Evolutionary conservation across 192 early-diverging fungal species (phyloP).

Genomic region (Phycomyces nitens): DNA sequence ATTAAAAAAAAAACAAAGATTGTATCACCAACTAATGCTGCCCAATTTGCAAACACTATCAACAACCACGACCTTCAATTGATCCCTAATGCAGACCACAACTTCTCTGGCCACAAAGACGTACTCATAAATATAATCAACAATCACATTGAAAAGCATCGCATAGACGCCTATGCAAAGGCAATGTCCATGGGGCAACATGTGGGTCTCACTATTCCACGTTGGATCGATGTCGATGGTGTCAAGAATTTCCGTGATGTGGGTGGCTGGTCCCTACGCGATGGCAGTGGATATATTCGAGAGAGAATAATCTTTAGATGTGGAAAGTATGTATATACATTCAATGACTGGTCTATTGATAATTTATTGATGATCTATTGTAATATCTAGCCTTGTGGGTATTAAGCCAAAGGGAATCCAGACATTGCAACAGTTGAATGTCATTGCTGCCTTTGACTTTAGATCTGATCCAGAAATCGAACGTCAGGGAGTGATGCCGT

Average conservation of each 20-base stretch:
- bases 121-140: slow-evolving; percentile 34
- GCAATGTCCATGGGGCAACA: slow-evolving; percentile 19
- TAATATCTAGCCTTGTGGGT: slow-evolving; percentile 46
- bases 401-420: slow-evolving; percentile 41
- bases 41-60: slow-evolving; percentile 34
- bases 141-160: slow-evolving; percentile 36
- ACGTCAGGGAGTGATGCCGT: slow-evolving; percentile 41
- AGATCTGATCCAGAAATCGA: slow-evolving; percentile 50
- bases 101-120: slow-evolving; percentile 35
- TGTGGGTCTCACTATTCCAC: slow-evolving; percentile 26
- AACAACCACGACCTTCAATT: slow-evolving; percentile 41
- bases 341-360: too few relatives aligned
- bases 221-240: slow-evolving; percentile 48
- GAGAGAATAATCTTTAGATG: slow-evolving; percentile 47
- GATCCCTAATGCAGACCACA: slow-evolving; percentile 45
- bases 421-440: slow-evolving; percentile 44
- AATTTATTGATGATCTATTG: too few relatives aligned
- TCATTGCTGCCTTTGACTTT: slow-evolving; percentile 52
- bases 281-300: slow-evolving; percentile 46
- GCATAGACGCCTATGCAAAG: slow-evolving; percentile 17
- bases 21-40: slow-evolving; percentile 45
- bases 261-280: slow-evolving; percentile 48
- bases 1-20: slow-evolving; percentile 20
- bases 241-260: slow-evolving; percentile 57
- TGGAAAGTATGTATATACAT: slow-evolving; percentile 49